phyloP scores from a whole-genome alignment of 305 asterid genomes.

The Nicotiana rustica region DNA sequence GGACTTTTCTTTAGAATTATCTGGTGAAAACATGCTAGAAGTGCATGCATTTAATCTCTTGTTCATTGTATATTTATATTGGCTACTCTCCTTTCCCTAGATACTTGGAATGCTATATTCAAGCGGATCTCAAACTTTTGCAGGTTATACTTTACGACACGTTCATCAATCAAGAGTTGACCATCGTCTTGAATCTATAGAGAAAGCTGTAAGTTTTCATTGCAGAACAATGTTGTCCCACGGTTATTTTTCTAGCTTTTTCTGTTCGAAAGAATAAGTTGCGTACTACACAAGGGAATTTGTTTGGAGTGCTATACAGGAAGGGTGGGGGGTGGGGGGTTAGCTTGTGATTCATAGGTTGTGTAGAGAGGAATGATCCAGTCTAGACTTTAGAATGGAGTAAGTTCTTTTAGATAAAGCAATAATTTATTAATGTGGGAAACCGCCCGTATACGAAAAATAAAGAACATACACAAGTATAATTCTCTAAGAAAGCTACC shows the following conservation, averaged over 20 bases:
- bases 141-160: slow-evolving; percentile 82
- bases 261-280: not conserved
- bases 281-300: not conserved
- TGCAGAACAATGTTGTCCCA: not conserved
- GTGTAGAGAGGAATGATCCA: not conserved
- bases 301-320: not conserved
- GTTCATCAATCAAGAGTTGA: slow-evolving; percentile 75
- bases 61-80: slow-evolving; percentile 24
- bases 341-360: not conserved
- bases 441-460: too few relatives aligned
- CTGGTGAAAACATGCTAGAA: slow-evolving; percentile 11
- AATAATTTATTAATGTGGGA: too few relatives aligned
- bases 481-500: not conserved
- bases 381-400: not conserved
- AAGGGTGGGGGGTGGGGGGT: not conserved
- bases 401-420: not conserved
- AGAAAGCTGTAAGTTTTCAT: slow-evolving; percentile 69
- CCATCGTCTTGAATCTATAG: slow-evolving; percentile 79
- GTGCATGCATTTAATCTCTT: slow-evolving; percentile 19
- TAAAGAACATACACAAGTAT: not conserved
- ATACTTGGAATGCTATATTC: slow-evolving; percentile 35
- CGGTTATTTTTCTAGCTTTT: not conserved
- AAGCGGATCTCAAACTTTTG: slow-evolving; percentile 38
- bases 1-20: not conserved
- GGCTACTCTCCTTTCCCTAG: not conserved